Evolutionary conservation across 257 asterid species (phyloP), one percentile per base, ranked within the genome.

Genomic region (Datura wrightii): DNA sequence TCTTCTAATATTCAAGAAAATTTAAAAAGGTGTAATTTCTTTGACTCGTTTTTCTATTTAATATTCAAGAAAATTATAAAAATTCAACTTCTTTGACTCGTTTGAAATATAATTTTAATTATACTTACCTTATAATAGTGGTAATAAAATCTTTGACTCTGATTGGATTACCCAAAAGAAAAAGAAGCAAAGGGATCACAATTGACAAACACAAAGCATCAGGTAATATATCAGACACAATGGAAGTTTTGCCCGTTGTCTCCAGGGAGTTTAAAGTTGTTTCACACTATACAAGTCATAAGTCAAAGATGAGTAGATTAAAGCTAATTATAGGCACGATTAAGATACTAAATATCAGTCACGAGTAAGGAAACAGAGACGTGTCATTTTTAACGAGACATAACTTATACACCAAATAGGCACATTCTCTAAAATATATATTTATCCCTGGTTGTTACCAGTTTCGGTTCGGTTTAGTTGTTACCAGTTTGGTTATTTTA

Each of bases 251-350:
- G 31, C 31, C 63, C 19, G 31, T 0, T 24, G 31, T 24, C 31
- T 24, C 31, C 31, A 1, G 31, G 31, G 31, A 24, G 63, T 78
- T 76, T 31, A 78, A 34, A 53, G 24, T 76, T 31, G 19, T 52
- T 52, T 78, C 63, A 52, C 58, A 76, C 19, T 76, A 7, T 50
- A 52, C 31, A 78, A 78, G 16, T 36, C 82, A 50, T 50, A 3
- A 15, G 63, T 78, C 82, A 78, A 76, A 52, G 34, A 78, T 52
- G 31, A 69, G 50, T 69, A 39, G 31, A 78, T 6, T 31, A 78
- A 78, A 52, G 63, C 48, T 50, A 1, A 67, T 1, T 67, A 72
- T 39, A 39, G 0, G 3, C 0, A 39, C 62, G 59, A 74, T 50
- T 76, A 76, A 76, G 62, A 76, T 31, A 50, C 46, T 52, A 76